Percentiles rank a stretch among this genome's conserved stretches.
Conservation (phyloP, 768 basidiomycete genomes). For the Ramaria sp. region DNA sequence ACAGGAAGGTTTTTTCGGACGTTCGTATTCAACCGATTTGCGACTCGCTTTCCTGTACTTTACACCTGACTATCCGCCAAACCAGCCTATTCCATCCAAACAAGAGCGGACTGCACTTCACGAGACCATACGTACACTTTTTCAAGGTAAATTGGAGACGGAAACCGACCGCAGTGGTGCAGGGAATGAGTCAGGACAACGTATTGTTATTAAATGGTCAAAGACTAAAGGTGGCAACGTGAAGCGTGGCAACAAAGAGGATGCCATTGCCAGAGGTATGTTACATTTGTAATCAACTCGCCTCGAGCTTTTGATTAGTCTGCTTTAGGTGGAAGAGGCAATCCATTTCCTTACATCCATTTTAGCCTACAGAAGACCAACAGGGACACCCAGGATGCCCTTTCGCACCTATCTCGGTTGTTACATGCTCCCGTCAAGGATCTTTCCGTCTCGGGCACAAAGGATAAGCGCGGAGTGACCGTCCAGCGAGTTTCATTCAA, state of each 20-base stretch:
- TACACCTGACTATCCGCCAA: background rate
- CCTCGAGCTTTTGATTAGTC: no score
- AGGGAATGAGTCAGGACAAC: slow-evolving; percentile 52
- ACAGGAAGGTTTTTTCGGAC: slow-evolving; percentile 69
- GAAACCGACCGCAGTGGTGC: slow-evolving; percentile 46
- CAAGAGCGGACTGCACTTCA: slow-evolving; percentile 74
- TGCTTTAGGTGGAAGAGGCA: slow-evolving; percentile 1
- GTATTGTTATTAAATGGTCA: slow-evolving; percentile 74
- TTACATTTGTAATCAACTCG: background rate
- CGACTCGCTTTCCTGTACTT: slow-evolving; percentile 12
- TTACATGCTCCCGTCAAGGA: slow-evolving; percentile 74
- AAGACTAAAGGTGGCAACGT: slow-evolving; percentile 17
- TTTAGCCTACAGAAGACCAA: slow-evolving; percentile 97
- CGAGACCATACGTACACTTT: slow-evolving; percentile 65
- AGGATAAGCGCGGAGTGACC: slow-evolving; percentile 96
- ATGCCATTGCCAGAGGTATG: background rate
- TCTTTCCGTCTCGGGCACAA: slow-evolving; percentile 87
- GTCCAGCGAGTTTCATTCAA: slow-evolving; percentile 81
- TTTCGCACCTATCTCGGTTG: slow-evolving; percentile 65
- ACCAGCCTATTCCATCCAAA: slow-evolving; percentile 76
- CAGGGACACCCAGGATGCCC: slow-evolving; percentile 91
- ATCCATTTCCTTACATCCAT: slow-evolving; percentile 65
- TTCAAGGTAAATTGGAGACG: slow-evolving; percentile 75
- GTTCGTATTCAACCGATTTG: slow-evolving; percentile 34
- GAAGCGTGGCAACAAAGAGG: slow-evolving; percentile 3